These are phyloP conservation scores for Entoloma clypeatum DNA, from an alignment of 1,284 basidiomycete genomes.

Conservation along the genomic window DNA sequence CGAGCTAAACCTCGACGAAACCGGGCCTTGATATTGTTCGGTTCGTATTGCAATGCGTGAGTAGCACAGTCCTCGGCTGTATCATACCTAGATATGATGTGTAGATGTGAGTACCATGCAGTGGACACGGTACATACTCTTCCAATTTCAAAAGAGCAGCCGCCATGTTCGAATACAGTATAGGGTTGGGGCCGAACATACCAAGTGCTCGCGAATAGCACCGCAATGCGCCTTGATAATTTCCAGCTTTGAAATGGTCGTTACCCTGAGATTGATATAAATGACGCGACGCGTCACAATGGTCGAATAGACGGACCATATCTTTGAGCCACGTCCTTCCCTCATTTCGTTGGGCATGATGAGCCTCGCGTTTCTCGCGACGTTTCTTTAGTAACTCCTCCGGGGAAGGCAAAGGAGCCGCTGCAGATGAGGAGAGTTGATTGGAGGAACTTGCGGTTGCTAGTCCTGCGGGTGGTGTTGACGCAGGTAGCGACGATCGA, in stretches of 20 bases:
- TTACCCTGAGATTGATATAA: slow-evolving; percentile 27
- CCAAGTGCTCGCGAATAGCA: slow-evolving; percentile 25
- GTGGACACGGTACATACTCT: slow-evolving; percentile 18
- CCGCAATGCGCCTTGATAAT: slow-evolving; percentile 25
- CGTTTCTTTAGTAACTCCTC: too few species aligned
- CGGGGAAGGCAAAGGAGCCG: too few species aligned
- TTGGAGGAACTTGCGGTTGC: too few species aligned
- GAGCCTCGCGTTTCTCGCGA: too few species aligned
- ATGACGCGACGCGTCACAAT: too few species aligned
- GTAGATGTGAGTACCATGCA: not conserved
- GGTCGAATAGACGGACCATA: too few species aligned
- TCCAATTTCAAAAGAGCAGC: slow-evolving; percentile 31
- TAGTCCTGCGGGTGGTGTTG: too few species aligned
- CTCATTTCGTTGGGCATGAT: too few species aligned
- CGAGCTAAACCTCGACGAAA: slow-evolving; percentile 32
- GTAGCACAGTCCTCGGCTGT: slow-evolving; percentile 28
- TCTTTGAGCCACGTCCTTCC: too few species aligned
- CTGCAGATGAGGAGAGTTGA: too few species aligned
- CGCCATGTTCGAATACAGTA: slow-evolving; percentile 31
- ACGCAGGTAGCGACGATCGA: too few species aligned
- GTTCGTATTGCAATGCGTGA: slow-evolving; percentile 27
- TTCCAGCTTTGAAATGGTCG: slow-evolving; percentile 26
- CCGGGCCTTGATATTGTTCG: slow-evolving; percentile 28
- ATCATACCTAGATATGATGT: slow-evolving; percentile 20
- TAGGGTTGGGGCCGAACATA: slow-evolving; percentile 24